Base-by-base conservation (phyloP, 805 yeast genomes). In the Hanseniaspora lindneri region DNA sequence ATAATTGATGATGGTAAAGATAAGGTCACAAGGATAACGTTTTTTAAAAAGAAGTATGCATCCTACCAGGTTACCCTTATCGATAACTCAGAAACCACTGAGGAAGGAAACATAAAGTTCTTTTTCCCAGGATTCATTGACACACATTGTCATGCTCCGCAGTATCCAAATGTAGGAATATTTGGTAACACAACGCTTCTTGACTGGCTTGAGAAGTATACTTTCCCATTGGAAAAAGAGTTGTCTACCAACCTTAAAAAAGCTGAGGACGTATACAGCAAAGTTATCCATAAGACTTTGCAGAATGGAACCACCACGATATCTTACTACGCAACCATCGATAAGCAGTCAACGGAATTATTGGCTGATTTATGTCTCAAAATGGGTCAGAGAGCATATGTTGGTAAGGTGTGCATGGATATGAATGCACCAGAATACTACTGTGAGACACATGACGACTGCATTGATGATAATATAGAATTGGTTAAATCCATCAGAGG, bases 371-470 rank as follows among this genome's bases (percentile, higher is more conserved):
- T 82, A 14, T 77, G 89, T 30, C 65, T 79, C 11, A 52, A 67
- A 34, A 55, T 66, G 27, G 95, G 95, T 33, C 97, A 88, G 64
- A 70, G 96, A 52, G 96, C 95, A 0, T 73, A 83, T 47, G 77
- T 92, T 33, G 98, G 98, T 3, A 80, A 89, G 56, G 95, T 86
- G 19, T 92, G 97, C 61, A 92, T 92, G 97, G 81, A 87, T 60
- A 73, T 75, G 52, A 80, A 84, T 65, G 75, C 85, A 1, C 94
- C 92, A 0, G 80, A 74, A 27, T 81, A 75, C 60, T 77, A 84
- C 61, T 61, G 68, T 37, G 88, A 84, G 56, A 23, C 21, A 5
- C 66, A 68, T 4, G 73, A 76, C 23, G 76, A 74, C 33, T 73
- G 83, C 32, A 60, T 79, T 36, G 57, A 64, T 17, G 70, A 79